Evolutionary conservation across 257 asterid species (phyloP).

Genomic region (Penstemon davidsonii): DNA sequence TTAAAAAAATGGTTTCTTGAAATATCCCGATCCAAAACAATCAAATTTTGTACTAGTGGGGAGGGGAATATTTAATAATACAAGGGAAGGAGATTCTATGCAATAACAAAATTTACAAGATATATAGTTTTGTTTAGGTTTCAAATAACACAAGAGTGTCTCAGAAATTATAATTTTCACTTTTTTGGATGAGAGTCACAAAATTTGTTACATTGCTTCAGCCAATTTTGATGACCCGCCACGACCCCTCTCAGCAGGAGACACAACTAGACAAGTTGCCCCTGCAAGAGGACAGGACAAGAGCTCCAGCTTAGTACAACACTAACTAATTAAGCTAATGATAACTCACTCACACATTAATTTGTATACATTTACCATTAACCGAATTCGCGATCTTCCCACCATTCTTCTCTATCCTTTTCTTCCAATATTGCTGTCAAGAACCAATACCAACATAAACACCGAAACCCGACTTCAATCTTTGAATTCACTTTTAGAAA

Average conservation of each 20-base stretch:
- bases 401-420: conserved; percentile 71
- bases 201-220: conserved; percentile 67
- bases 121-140: too few relatives aligned
- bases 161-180: too few relatives aligned
- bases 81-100: not conserved
- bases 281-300: conserved; percentile 37
- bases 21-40: too few relatives aligned
- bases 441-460: not conserved
- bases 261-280: conserved; percentile 63
- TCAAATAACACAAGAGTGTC: too few relatives aligned
- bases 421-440: conserved; percentile 76
- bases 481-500: too few relatives aligned
- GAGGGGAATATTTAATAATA: too few relatives aligned
- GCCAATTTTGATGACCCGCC: conserved; percentile 78
- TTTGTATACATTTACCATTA: conserved; percentile 46
- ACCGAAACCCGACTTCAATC: not conserved
- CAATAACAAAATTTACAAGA: too few relatives aligned
- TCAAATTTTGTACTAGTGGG: too few relatives aligned
- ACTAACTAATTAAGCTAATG: not conserved
- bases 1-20: too few relatives aligned
- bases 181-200: not conserved
- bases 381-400: conserved; percentile 69
- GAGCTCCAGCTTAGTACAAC: not conserved
- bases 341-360: too few relatives aligned
- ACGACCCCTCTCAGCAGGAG: conserved; percentile 73